phyloP scores from a whole-genome alignment of 2,329 filamentous ascomycete species.

The Clarireedia sp. region DNA sequence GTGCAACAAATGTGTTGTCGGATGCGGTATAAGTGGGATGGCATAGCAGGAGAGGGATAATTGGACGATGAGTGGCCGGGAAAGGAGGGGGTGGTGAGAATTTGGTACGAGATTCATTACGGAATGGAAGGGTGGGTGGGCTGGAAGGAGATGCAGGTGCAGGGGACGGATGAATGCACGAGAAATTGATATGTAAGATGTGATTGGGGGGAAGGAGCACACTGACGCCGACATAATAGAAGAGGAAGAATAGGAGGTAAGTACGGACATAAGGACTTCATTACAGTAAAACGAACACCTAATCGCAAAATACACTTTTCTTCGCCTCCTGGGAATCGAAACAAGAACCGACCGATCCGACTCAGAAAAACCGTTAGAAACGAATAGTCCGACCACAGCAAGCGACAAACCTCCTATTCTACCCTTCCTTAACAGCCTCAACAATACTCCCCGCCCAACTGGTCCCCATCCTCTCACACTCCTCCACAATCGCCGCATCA shows the following conservation, averaged over 20 bases:
- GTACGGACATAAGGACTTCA: no score
- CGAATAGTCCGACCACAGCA: neutral
- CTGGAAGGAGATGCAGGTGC: no score
- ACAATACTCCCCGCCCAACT: constrained; percentile 53
- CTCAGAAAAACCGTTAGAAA: neutral
- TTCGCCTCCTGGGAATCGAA: no score
- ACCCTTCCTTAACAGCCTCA: constrained; percentile 42
- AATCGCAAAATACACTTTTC: no score
- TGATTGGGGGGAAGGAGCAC: no score
- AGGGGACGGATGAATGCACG: neutral
- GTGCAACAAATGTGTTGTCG: constrained; percentile 1
- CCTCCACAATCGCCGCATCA: constrained; percentile 43
- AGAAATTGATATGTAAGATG: no score
- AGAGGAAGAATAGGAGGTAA: no score
- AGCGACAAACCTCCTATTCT: neutral
- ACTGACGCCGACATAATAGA: no score
- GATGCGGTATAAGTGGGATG: neutral
- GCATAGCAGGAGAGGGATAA: neutral
- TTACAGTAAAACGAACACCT: no score
- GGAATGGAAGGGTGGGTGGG: neutral
- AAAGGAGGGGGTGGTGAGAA: neutral
- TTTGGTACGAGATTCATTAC: neutral
- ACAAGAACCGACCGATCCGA: neutral
- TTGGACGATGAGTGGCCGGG: neutral
- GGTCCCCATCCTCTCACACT: constrained; percentile 47